These are phyloP conservation scores for Protomyces lactucae-debilis DNA, from an alignment of 1,139 yeast species.

Conservation along the genomic window DNA sequence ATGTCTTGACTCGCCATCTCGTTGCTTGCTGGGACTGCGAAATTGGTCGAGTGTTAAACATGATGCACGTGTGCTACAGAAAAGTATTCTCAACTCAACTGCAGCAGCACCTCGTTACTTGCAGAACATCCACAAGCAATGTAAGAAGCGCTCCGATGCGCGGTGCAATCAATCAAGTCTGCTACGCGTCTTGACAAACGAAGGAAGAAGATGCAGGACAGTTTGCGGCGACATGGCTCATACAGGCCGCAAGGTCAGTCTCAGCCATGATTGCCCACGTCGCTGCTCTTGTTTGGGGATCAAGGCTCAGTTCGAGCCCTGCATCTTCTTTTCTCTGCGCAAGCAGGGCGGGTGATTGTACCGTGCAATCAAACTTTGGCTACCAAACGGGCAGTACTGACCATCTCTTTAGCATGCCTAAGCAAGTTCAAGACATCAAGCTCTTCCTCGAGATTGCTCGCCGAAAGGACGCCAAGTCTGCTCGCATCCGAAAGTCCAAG, in stretches of 20 bases:
- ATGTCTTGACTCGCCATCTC: no score
- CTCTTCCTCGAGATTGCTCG: conserved; percentile 94
- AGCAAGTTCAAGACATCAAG: conserved; percentile 67
- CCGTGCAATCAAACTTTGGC: conserved; percentile 11
- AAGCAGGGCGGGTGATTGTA: conserved; percentile 26
- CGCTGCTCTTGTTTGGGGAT: no score
- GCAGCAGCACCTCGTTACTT: not conserved
- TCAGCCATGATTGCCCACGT: no score
- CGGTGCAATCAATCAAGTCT: not conserved
- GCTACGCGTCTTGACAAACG: not conserved
- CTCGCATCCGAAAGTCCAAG: conserved; percentile 71
- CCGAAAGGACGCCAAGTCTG: conserved; percentile 93
- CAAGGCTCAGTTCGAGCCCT: no score
- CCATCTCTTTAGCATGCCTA: conserved; percentile 22
- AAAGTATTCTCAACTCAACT: not conserved
- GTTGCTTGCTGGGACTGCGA: not conserved
- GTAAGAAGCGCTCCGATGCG: not conserved
- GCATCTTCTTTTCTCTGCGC: not conserved
- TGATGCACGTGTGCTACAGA: not conserved
- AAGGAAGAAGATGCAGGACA: not conserved
- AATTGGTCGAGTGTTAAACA: not conserved
- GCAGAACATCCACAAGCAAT: not conserved
- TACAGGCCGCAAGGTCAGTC: no score
- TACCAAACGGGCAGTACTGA: not conserved
- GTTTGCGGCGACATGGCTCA: no score